These are phyloP conservation scores for Parastagonospora avenae DNA, from an alignment of 2,329 filamentous ascomycete genomes.

Conservation along the genomic window DNA sequence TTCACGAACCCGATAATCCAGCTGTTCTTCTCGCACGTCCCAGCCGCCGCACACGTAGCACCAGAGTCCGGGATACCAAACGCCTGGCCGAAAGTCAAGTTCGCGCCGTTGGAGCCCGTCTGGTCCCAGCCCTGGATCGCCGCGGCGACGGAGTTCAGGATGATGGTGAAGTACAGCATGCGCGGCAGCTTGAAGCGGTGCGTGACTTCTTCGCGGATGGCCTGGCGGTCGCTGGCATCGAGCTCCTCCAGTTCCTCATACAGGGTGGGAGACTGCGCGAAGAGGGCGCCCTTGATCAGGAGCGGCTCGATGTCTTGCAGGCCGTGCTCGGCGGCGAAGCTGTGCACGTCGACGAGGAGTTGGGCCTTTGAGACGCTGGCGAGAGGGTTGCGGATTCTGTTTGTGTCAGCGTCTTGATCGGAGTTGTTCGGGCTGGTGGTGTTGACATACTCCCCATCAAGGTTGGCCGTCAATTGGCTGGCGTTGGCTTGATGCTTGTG, in stretches of 20 bases:
- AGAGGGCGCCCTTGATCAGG: constrained; percentile 64
- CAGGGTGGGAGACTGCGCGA: constrained; percentile 70
- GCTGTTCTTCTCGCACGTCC: constrained; percentile 36
- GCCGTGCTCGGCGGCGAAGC: constrained; percentile 65
- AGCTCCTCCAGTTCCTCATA: constrained; percentile 69
- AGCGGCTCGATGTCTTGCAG: constrained; percentile 63
- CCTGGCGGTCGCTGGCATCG: constrained; percentile 63
- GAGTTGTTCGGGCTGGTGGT: background rate
- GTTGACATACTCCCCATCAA: constrained; percentile 40
- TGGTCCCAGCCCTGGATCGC: constrained; percentile 72
- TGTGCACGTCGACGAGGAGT: constrained; percentile 63
- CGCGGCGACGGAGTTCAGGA: constrained; percentile 70
- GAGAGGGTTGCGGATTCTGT: constrained; percentile 62
- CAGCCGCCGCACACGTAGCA: constrained; percentile 21
- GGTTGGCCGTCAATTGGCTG: constrained; percentile 32
- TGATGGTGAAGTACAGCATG: constrained; percentile 68
- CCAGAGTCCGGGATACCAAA: constrained; percentile 38
- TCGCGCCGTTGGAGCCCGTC: constrained; percentile 58
- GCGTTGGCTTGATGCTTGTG: constrained; percentile 31
- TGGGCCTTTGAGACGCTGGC: constrained; percentile 58
- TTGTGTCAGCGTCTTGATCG: constrained; percentile 5
- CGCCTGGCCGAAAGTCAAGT: constrained; percentile 61
- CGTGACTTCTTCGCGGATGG: constrained; percentile 64
- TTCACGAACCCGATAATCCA: constrained; percentile 44
- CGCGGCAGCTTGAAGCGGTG: constrained; percentile 66